Conservation (phyloP, 768 basidiomycete genomes). For the Lentinula raphanica region DNA sequence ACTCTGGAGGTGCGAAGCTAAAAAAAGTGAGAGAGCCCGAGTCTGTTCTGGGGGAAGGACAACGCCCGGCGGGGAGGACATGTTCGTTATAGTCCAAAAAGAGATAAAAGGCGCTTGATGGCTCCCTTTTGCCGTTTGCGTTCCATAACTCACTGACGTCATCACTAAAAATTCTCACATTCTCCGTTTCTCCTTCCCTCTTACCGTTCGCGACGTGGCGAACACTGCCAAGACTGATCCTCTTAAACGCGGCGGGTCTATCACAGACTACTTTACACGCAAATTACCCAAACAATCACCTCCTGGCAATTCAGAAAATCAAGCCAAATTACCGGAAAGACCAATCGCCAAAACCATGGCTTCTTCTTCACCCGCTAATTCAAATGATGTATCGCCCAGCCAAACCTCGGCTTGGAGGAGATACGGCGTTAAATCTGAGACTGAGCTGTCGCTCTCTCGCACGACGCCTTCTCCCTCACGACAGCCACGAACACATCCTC, state of each 20-base stretch:
- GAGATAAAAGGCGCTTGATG: too few species aligned
- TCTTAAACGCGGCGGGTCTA: slow-evolving; percentile 21
- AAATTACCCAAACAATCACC: slow-evolving; percentile 18
- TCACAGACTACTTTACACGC: slow-evolving; percentile 46
- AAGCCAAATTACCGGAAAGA: slow-evolving; percentile 2
- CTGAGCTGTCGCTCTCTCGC: background rate
- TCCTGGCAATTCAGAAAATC: slow-evolving; percentile 14
- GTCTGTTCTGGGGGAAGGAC: too few species aligned
- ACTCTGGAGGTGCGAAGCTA: too few species aligned
- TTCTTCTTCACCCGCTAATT: slow-evolving; percentile 7
- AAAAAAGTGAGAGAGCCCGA: too few species aligned
- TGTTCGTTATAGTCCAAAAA: too few species aligned
- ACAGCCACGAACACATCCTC: slow-evolving; percentile 11
- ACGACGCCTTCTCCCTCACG: slow-evolving; percentile 1
- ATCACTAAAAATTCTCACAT: too few species aligned
- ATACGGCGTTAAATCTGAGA: slow-evolving; percentile 22
- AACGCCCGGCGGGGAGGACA: too few species aligned
- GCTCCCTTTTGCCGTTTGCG: too few species aligned
- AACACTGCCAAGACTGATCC: slow-evolving; percentile 24
- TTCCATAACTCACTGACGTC: too few species aligned
- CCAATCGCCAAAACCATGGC: background rate
- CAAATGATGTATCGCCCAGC: background rate
- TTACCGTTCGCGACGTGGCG: slow-evolving; percentile 6
- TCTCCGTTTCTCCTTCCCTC: too few species aligned
- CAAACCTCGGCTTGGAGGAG: slow-evolving; percentile 26